phyloP scores from a whole-genome alignment of 2,329 filamentous ascomycete genomes.

The Cyphellophora europaea region DNA sequence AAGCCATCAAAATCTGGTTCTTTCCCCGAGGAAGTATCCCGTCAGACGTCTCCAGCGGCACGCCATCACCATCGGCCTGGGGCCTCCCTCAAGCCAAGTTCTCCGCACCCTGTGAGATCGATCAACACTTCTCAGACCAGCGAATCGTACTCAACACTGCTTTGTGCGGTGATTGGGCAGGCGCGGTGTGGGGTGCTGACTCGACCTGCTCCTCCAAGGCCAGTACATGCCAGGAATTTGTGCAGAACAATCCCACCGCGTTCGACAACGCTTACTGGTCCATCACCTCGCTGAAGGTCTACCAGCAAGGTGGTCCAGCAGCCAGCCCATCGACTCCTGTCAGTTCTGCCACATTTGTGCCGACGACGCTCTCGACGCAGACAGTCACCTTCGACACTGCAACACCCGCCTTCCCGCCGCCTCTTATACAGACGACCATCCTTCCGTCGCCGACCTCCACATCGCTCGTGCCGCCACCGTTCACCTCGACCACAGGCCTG shows the following conservation, averaged over 20 bases:
- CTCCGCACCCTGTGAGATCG: constrained; percentile 56
- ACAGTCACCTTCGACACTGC: too few species aligned
- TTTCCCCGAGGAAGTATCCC: constrained; percentile 32
- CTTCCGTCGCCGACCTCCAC: too few species aligned
- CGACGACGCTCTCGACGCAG: neutral
- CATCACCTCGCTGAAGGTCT: constrained; percentile 15
- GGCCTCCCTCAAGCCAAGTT: constrained; percentile 48
- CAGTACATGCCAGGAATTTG: constrained; percentile 60
- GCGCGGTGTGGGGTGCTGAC: constrained; percentile 52
- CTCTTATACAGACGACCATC: neutral
- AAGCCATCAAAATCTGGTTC: constrained; percentile 39
- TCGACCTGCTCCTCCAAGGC: constrained; percentile 52
- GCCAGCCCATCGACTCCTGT: neutral
- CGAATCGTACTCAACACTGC: constrained; percentile 67
- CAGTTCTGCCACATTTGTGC: neutral
- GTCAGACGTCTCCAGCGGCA: constrained; percentile 28
- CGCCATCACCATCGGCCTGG: constrained; percentile 33
- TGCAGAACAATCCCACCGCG: constrained; percentile 57
- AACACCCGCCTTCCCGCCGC: neutral
- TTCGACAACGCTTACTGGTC: constrained; percentile 57
- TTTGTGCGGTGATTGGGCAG: constrained; percentile 77
- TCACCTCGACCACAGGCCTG: neutral
- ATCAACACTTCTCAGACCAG: constrained; percentile 56
- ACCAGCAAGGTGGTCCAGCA: constrained; percentile 11
- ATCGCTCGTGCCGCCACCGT: neutral